Evolutionary conservation across 306 rosid species (phyloP).

Genomic region (Cercis canadensis): DNA sequence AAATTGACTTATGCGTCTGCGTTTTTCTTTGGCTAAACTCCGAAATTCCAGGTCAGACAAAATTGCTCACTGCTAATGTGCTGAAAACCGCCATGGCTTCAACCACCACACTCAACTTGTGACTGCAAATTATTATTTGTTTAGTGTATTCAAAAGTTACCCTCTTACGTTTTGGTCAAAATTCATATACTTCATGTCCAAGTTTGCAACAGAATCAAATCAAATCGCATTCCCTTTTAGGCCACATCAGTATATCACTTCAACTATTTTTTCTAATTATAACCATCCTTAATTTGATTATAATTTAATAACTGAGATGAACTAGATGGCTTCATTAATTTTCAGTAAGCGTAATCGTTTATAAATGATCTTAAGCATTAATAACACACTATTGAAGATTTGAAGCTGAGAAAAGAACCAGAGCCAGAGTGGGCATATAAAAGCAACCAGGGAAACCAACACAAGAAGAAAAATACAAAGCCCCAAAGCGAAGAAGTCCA

Average conservation of each 20-base stretch:
- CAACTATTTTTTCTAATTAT: background rate
- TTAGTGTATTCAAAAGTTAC: slow-evolving; percentile 1
- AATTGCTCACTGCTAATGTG: too few species aligned
- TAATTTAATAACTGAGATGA: background rate
- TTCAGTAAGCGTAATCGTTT: background rate
- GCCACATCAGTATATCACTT: background rate
- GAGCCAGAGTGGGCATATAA: background rate
- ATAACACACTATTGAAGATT: background rate
- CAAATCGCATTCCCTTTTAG: slow-evolving; percentile 21
- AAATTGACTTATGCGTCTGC: too few species aligned
- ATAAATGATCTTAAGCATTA: background rate
- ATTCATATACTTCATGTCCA: background rate
- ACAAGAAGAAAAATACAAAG: background rate
- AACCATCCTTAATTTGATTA: slow-evolving; percentile 10
- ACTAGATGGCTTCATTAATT: background rate
- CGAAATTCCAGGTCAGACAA: too few species aligned
- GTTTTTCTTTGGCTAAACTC: too few species aligned
- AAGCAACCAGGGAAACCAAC: background rate
- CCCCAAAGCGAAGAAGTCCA: background rate
- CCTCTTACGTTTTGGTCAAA: slow-evolving; percentile 24
- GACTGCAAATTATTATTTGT: background rate
- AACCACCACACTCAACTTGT: background rate
- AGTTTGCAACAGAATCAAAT: slow-evolving; percentile 1
- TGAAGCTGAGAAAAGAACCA: background rate
- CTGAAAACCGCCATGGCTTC: too few species aligned